Conservation (phyloP, 345 rosid genomes). For the Firmiana major region DNA sequence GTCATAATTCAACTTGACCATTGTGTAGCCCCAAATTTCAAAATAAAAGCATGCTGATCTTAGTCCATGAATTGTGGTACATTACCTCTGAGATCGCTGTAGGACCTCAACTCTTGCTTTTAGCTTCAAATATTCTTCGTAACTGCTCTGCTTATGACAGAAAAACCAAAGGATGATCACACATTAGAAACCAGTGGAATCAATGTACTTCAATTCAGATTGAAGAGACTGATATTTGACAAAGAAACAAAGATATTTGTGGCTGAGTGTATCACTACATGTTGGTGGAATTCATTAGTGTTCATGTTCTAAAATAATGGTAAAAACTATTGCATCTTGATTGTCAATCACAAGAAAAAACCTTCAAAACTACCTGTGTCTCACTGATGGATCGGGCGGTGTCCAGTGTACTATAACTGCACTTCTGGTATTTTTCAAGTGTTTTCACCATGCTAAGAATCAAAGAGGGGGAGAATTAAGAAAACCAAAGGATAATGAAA, state of each 20-base stretch:
- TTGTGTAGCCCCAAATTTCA: background rate
- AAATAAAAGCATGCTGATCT: no score
- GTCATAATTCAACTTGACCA: background rate
- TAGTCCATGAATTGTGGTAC: background rate
- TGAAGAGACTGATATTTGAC: background rate
- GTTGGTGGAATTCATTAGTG: background rate
- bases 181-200: background rate
- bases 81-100: slow-evolving; percentile 53
- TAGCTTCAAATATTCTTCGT: slow-evolving; percentile 57
- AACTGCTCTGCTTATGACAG: slow-evolving; percentile 34
- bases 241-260: background rate
- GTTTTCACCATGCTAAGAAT: slow-evolving; percentile 40
- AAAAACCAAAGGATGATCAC: no score
- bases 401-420: slow-evolving; percentile 41
- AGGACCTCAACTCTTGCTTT: slow-evolving; percentile 50
- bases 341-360: background rate
- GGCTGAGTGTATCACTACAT: background rate
- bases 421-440: slow-evolving; percentile 44
- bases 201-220: background rate
- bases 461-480: background rate
- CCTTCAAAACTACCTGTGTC: slow-evolving; percentile 29
- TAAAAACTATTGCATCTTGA: background rate
- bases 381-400: slow-evolving; percentile 28
- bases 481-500: background rate
- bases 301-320: no score